Evolutionary conservation across 2,329 filamentous ascomycete species (phyloP).

Genomic region (Aspergillus eucalypticola): DNA sequence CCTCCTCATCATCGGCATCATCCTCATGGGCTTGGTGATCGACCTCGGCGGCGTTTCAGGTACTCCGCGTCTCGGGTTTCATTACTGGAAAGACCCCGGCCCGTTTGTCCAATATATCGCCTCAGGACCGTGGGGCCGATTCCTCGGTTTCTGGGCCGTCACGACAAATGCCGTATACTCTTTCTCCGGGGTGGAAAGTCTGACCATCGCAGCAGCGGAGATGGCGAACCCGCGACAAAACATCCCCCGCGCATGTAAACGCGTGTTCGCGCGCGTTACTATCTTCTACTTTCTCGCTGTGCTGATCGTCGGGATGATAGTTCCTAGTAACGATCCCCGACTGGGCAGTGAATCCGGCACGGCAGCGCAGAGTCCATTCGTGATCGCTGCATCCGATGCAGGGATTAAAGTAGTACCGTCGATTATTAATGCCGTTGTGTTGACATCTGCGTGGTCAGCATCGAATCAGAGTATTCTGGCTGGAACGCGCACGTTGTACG

Average conservation of each 20-base stretch:
- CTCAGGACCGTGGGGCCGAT: constrained; percentile 59
- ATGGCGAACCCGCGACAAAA: constrained; percentile 54
- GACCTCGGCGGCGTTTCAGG: constrained; percentile 63
- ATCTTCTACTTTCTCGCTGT: constrained; percentile 61
- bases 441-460: constrained; percentile 70
- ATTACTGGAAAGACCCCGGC: constrained; percentile 69
- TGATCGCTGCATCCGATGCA: constrained; percentile 69
- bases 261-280: constrained; percentile 57
- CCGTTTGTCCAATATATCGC: constrained; percentile 68
- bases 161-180: constrained; percentile 45
- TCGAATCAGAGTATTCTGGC: constrained; percentile 66
- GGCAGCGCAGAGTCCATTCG: constrained; percentile 56
- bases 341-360: constrained; percentile 27
- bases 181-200: constrained; percentile 48
- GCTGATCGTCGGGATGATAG: constrained; percentile 60
- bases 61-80: constrained; percentile 62
- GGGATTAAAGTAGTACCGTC: constrained; percentile 67
- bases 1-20: constrained; percentile 49
- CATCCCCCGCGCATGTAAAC: constrained; percentile 57
- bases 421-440: constrained; percentile 74
- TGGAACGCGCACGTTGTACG: constrained; percentile 55
- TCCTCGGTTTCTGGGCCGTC: constrained; percentile 61
- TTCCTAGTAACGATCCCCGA: constrained; percentile 54
- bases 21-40: constrained; percentile 56
- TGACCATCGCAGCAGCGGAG: constrained; percentile 59